Evolutionary conservation across 345 rosid species (phyloP).

Genomic region (Psidium guajava): DNA sequence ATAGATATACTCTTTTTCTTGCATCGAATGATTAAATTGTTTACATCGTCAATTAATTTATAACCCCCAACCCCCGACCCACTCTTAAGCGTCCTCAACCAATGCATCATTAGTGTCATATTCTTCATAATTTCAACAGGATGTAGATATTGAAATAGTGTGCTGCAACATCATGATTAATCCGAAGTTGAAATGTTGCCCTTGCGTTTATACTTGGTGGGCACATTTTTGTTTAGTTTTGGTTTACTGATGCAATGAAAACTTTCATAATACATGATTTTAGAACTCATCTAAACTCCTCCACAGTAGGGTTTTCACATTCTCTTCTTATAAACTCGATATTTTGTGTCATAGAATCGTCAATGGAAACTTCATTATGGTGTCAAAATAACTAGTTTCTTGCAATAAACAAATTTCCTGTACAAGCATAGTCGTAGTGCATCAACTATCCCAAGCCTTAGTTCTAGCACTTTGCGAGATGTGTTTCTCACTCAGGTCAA

Average conservation of each 20-base stretch:
- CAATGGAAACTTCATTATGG: background rate
- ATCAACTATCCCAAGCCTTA: background rate
- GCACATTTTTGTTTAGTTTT: background rate
- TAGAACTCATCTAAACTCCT: background rate
- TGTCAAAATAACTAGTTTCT: background rate
- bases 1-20: background rate
- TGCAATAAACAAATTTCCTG: background rate
- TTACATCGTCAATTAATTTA: background rate
- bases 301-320: background rate
- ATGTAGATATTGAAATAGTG: background rate
- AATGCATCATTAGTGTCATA: background rate
- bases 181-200: background rate
- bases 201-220: background rate
- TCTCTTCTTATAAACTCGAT: background rate
- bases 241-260: background rate
- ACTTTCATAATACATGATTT: background rate
- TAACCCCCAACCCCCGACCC: background rate
- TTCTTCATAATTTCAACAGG: background rate
- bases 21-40: background rate
- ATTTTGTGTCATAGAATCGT: background rate
- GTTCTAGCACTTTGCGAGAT: background rate
- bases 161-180: background rate
- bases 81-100: background rate
- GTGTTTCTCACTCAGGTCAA: background rate
- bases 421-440: background rate